Evolutionary conservation across 768 basidiomycete species (phyloP).

Genomic region (Gyrodon lividus): DNA sequence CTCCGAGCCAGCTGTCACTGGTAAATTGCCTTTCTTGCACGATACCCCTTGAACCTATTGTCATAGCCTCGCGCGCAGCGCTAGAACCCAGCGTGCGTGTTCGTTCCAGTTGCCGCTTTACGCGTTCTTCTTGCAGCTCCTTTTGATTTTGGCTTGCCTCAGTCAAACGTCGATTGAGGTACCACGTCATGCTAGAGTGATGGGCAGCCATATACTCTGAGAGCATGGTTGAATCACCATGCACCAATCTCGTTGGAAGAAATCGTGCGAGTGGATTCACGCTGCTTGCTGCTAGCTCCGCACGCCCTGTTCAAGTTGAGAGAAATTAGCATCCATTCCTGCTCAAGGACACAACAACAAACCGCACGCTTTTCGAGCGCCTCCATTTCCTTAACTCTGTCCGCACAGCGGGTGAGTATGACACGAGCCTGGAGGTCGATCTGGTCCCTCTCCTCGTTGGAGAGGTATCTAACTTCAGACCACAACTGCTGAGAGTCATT

Average conservation of each 20-base stretch:
- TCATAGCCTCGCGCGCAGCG: conserved; percentile 63
- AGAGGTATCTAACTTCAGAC: conserved; percentile 66
- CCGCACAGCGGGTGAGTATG: conserved; percentile 81
- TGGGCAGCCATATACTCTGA: conserved; percentile 85
- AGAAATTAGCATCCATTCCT: conserved; percentile 18
- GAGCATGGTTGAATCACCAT: conserved; percentile 46
- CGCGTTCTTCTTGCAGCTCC: conserved; percentile 92
- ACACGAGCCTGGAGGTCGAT: conserved; percentile 91
- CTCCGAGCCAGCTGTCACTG: conserved; percentile 60
- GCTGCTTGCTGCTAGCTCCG: conserved; percentile 62
- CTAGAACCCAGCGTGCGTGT: conserved; percentile 78
- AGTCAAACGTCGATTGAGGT: conserved; percentile 77
- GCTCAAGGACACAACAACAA: conserved; percentile 13
- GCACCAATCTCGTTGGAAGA: conserved; percentile 67
- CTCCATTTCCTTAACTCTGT: conserved; percentile 87
- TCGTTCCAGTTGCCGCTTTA: conserved; percentile 84
- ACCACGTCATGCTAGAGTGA: conserved; percentile 91
- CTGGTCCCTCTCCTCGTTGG: conserved; percentile 92
- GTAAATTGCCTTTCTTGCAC: conserved; percentile 16
- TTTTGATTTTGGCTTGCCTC: conserved; percentile 77
- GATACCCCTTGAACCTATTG: conserved; percentile 37
- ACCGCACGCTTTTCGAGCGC: conserved; percentile 81
- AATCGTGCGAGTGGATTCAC: conserved; percentile 65
- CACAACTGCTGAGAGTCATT: conserved; percentile 50
- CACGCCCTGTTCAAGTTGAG: conserved; percentile 49